Base-by-base conservation (phyloP, 1,284 basidiomycete genomes). In the Takashimella koratensis region DNA sequence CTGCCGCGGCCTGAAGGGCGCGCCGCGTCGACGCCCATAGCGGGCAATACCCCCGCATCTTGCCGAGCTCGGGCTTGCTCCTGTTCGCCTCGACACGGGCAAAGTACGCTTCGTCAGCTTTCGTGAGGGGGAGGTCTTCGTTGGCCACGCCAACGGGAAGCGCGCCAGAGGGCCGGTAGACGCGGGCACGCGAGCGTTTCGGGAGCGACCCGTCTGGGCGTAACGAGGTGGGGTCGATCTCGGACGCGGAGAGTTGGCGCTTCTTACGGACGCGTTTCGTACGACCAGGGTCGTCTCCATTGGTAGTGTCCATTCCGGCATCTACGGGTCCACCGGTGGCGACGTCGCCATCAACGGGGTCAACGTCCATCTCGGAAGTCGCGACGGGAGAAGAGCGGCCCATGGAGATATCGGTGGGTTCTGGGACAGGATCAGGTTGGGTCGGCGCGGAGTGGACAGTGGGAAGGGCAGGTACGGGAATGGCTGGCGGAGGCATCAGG, bases 21-120 rank as follows among this genome's bases (percentile, higher is more conserved):
- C 57, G 45, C 22, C 67, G 54, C 3, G 65, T 70, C n/a, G 65
- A 47, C 0, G 71, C 65, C 71, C 73, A 75, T 2, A 71, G 64
- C 1, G 73, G 70, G 53, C 64, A 67, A 2, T 60, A 52, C 0
- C 64, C 64, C 5, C 46, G 52, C 58, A 67, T 63, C 23, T 61
- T 49, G 2, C 21, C 43, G 44, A 68, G 44, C 0, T 51, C 42
- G 5, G 60, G 60, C 47, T 57, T 65, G 26, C 23, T 24, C 5
- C 24, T 41, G 57, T 70, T 71, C 8, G n/a, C 52, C 19, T 57
- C 54, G 1, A 73, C 45, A 2, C 68, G 60, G 2, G 26, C 44
- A 21, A 54, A 51, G 49, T 66, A 70, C 2, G 43, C 54, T 42
- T 26, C 27, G 52, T 74, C 70, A 2, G 51, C 55, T 13, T 41